Percentiles rank a stretch among this genome's conserved stretches.
These are phyloP conservation scores for Curvularia spicifera DNA, from an alignment of 2,329 filamentous ascomycete species.

Conservation along the genomic window DNA sequence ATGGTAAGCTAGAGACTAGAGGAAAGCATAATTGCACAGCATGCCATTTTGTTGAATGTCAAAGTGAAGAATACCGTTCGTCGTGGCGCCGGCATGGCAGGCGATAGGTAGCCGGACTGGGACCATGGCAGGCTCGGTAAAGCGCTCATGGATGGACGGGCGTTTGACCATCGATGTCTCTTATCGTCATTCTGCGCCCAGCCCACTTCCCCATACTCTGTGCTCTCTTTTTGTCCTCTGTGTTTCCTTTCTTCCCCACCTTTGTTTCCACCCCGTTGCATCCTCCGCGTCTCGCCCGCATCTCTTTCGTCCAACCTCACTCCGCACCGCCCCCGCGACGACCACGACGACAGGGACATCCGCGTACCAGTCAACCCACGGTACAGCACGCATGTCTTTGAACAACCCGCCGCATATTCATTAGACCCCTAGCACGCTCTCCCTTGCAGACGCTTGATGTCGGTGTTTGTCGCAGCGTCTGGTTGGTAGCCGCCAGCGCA, in stretches of 20 bases:
- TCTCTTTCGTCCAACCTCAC: background rate
- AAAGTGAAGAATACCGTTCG: background rate
- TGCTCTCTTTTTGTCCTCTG: slow-evolving; percentile 3
- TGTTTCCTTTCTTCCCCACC: slow-evolving; percentile 2
- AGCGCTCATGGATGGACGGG: slow-evolving; percentile 3
- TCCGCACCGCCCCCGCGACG: background rate
- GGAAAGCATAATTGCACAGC: background rate
- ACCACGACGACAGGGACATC: background rate
- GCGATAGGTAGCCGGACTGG: background rate
- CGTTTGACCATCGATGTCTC: slow-evolving; percentile 12
- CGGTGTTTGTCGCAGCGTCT: background rate
- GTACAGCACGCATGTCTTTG: background rate
- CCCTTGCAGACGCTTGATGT: background rate
- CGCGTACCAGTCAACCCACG: background rate
- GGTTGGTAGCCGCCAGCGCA: slow-evolving; percentile 6
- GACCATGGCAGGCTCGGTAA: background rate
- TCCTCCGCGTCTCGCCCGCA: background rate
- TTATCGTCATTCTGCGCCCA: slow-evolving; percentile 14
- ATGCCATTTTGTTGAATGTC: background rate
- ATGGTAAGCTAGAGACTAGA: slow-evolving; percentile 16
- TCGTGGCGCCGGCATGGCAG: background rate
- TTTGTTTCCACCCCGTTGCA: background rate
- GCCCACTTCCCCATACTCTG: slow-evolving; percentile 11
- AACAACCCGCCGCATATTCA: background rate
- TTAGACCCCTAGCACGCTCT: background rate